Base-by-base conservation (phyloP, 371 early-diverging fungal genomes). In the Mortierella sp. region DNA sequence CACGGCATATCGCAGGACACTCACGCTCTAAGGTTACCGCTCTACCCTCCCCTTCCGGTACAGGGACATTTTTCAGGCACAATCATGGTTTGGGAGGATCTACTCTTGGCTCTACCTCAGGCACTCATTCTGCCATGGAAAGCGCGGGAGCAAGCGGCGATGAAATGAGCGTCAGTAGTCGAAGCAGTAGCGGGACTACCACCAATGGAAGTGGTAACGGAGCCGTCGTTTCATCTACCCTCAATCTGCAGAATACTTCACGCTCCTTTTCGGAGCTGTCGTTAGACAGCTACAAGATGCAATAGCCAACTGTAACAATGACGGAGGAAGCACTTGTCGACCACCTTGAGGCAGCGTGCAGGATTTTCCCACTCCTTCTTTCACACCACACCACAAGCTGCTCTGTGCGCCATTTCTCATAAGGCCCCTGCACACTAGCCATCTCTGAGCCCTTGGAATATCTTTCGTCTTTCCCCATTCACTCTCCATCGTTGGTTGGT, bases 251-350 rank as follows among this genome's bases (percentile, higher is more conserved):
- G 47, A 68, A 68, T 27, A 68, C 76, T 0, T 74, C 76, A 19
- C 68, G 76, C 2, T 74, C 76, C 2, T 74, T 74, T 54, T 74
- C 76, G 6, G 76, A 74, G 14, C 52, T 74, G 22, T 74, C 76
- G 4, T 37, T 74, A 14, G 62, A 60, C 13, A 54, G 54, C 19
- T 62, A 49, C 34, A 34, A 34, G 34, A 7, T 34, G 10, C 34
- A 60, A 6, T 31, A 25, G 24, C 24, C 49, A 22, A 46, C n/a
- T 34, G 49, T 49, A 25, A n/a, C 49, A 27, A 49, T 47, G 24
- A 22, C 34, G 7, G 10, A 10, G 34, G 34, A 34, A 34, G 4
- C 7, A 10, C 34, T 34, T 34, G 7, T 34, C 34, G 34, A 34
- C n/a, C n/a, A n/a, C n/a, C n/a, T n/a, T n/a, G n/a, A n/a, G 39